Conservation (phyloP, 257 asterid species). For the Paulownia fortunei region DNA sequence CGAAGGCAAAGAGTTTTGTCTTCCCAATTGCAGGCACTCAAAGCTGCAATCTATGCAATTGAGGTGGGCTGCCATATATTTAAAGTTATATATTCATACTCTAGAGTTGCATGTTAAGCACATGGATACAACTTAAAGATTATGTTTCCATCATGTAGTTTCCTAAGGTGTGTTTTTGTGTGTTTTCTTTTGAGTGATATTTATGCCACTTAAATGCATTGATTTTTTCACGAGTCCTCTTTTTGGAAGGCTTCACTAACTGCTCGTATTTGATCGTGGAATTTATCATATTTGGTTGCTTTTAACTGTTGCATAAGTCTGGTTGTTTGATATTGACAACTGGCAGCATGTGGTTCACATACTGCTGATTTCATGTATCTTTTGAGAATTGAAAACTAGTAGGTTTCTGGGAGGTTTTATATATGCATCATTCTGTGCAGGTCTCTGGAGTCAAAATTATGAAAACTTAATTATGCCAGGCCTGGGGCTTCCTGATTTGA, state of each 20-base stretch:
- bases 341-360: neutral
- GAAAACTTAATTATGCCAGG: too few species aligned
- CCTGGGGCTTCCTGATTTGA: too few species aligned
- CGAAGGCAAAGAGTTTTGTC: constrained; percentile 58
- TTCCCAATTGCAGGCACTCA: constrained; percentile 87
- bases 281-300: neutral
- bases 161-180: neutral
- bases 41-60: constrained; percentile 94
- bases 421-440: neutral
- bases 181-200: neutral
- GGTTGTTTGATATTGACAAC: neutral
- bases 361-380: neutral
- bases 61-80: constrained; percentile 64
- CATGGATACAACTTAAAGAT: neutral
- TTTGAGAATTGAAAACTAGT: neutral
- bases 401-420: neutral
- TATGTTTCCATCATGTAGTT: constrained; percentile 21
- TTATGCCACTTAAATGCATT: neutral
- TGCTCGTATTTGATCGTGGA: neutral
- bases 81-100: neutral
- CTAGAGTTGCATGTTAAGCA: neutral
- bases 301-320: neutral
- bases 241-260: neutral
- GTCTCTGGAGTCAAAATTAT: neutral
- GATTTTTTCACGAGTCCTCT: neutral